Percentiles rank a stretch among this genome's conserved stretches.
Conservation (phyloP, 805 yeast species). For the Ogataea pini region DNA sequence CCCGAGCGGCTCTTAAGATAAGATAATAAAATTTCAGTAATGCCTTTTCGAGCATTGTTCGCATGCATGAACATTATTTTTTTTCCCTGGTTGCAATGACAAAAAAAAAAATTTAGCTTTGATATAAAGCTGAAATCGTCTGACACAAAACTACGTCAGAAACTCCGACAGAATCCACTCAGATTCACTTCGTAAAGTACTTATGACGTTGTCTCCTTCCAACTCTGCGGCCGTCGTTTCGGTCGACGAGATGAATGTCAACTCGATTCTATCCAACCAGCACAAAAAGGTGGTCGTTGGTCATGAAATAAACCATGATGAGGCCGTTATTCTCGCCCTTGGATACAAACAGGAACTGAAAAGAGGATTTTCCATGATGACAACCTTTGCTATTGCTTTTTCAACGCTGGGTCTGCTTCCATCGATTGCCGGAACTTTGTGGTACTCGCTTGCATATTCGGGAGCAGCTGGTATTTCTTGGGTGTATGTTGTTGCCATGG, state of each 20-base stretch:
- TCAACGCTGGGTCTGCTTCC: constrained; percentile 66
- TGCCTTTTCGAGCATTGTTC: constrained; percentile 3
- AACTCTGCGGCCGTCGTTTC: constrained; percentile 21
- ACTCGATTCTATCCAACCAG: constrained; percentile 26
- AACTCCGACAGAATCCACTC: too few relatives aligned
- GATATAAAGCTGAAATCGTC: neutral
- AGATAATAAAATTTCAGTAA: constrained; percentile 4
- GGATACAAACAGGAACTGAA: constrained; percentile 68
- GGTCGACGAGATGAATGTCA: constrained; percentile 24
- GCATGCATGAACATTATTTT: neutral
- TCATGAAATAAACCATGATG: constrained; percentile 49
- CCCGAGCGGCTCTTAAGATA: constrained; percentile 2
- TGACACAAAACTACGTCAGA: neutral
- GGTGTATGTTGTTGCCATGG: constrained; percentile 58
- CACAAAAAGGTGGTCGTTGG: constrained; percentile 39
- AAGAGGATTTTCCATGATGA: constrained; percentile 57
- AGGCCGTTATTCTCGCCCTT: constrained; percentile 54
- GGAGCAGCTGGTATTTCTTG: constrained; percentile 68
- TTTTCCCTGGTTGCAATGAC: neutral
- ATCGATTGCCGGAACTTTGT: constrained; percentile 64
- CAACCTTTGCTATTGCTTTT: constrained; percentile 63
- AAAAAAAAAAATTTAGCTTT: constrained; percentile 5
- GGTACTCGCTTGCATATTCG: constrained; percentile 58
- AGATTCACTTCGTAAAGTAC: too few relatives aligned
- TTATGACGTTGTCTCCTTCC: constrained; percentile 15